Conservation (phyloP, 495 filamentous ascomycete species). For the Bacidia gigantensis region DNA sequence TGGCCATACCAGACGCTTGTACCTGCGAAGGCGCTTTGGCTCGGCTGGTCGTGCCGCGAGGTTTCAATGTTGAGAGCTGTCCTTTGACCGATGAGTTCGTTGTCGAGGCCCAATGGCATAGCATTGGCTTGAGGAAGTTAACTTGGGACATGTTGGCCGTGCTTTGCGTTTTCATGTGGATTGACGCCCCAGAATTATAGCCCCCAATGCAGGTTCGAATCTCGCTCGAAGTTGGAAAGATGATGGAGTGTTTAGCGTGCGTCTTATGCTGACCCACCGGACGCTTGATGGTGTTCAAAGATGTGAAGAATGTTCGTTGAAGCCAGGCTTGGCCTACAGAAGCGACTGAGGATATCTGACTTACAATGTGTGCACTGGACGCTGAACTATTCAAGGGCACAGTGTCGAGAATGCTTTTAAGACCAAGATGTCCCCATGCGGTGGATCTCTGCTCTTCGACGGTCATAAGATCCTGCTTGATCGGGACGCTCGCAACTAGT, state of each 20-base stretch:
- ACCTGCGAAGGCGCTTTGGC: background rate
- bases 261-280: conserved; percentile 2
- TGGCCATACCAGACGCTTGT: background rate
- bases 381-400: too few species aligned
- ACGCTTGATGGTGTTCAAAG: conserved; percentile 26
- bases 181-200: conserved; percentile 62
- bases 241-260: conserved; percentile 33
- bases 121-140: conserved; percentile 51
- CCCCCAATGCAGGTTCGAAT: conserved; percentile 70
- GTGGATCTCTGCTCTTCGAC: conserved; percentile 24
- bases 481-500: conserved; percentile 64
- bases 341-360: conserved; percentile 75
- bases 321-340: conserved; percentile 75
- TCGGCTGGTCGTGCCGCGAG: background rate
- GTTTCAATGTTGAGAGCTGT: background rate
- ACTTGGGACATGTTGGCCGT: conserved; percentile 60
- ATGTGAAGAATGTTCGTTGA: conserved; percentile 46
- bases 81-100: conserved; percentile 18
- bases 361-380: conserved; percentile 49
- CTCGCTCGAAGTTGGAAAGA: conserved; percentile 71
- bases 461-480: conserved; percentile 35
- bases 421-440: conserved; percentile 59
- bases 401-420: conserved; percentile 39
- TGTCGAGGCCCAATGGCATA: conserved; percentile 54
- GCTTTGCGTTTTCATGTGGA: conserved; percentile 66